Percentiles rank a stretch among this genome's conserved stretches.
phyloP scores from a whole-genome alignment of 1,284 basidiomycete genomes.

The Coniophora puteana region DNA sequence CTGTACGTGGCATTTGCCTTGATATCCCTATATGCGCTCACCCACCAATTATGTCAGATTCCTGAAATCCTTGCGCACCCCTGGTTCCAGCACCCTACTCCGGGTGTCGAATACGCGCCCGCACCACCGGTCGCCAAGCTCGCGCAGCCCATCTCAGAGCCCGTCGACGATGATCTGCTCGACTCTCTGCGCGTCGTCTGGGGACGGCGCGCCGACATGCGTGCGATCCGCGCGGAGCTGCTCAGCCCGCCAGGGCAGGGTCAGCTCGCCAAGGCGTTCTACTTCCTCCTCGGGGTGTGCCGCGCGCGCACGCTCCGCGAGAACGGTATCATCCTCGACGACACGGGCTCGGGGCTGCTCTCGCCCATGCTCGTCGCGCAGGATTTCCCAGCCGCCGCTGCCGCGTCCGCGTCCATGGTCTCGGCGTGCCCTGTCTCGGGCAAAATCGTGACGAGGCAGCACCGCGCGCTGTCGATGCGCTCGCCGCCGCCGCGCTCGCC shows the following conservation, averaged over 20 bases:
- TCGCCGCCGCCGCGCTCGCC: too few species aligned
- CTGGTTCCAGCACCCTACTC: slow-evolving; percentile 59
- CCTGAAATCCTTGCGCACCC: slow-evolving; percentile 86
- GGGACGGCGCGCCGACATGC: slow-evolving; percentile 62
- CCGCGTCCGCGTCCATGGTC: too few species aligned
- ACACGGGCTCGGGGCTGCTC: slow-evolving; percentile 26
- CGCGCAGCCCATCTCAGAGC: slow-evolving; percentile 63
- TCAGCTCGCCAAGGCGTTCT: slow-evolving; percentile 90
- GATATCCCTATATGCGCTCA: slow-evolving; percentile 8
- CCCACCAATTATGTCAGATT: slow-evolving; percentile 76
- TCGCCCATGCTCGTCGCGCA: too few species aligned
- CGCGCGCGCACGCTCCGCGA: slow-evolving; percentile 71
- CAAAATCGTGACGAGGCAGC: too few species aligned
- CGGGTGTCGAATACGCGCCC: slow-evolving; percentile 52
- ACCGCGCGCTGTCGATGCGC: too few species aligned
- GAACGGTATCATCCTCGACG: slow-evolving; percentile 47
- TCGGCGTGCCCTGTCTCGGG: too few species aligned
- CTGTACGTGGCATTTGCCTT: slow-evolving; percentile 46
- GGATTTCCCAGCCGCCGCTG: too few species aligned
- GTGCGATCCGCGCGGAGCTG: slow-evolving; percentile 60
- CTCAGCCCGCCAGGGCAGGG: slow-evolving; percentile 62
- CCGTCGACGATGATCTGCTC: slow-evolving; percentile 85
- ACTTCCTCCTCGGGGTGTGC: slow-evolving; percentile 82
- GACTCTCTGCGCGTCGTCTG: slow-evolving; percentile 87
- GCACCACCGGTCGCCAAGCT: slow-evolving; percentile 65